Evolutionary conservation across 306 rosid genomes (phyloP).

Genomic region (Ochetophila trinervis): DNA sequence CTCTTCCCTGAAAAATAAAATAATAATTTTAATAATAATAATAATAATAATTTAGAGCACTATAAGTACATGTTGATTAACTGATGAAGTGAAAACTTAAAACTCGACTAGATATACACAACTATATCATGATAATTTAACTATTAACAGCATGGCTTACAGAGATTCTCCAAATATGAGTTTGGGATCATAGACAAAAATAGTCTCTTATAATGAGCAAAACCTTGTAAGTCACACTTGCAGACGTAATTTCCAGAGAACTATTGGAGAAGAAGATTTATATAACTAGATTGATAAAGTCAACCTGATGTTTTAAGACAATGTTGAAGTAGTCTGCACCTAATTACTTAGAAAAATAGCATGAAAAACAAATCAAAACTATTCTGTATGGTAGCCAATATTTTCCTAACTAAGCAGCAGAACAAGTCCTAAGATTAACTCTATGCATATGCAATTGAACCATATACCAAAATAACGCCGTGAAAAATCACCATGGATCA

Average conservation of each 20-base stretch:
- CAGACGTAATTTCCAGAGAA: not conserved
- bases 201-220: not conserved
- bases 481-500: no score
- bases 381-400: no score
- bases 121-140: no score
- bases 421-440: not conserved
- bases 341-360: no score
- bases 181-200: not conserved
- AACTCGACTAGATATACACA: not conserved
- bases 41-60: not conserved
- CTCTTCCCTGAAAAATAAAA: slow-evolving; percentile 49
- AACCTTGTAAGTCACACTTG: not conserved
- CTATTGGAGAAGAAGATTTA: not conserved
- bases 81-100: not conserved
- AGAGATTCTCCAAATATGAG: not conserved
- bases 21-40: no score
- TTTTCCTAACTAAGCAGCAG: no score
- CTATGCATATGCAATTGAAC: not conserved
- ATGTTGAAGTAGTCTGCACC: not conserved
- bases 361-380: not conserved
- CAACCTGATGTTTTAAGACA: not conserved
- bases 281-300: not conserved
- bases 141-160: not conserved
- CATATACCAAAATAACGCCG: not conserved
- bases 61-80: slow-evolving; percentile 6